Base-by-base conservation (phyloP, 2,329 filamentous ascomycete genomes). In the Trichoderma sp. region DNA sequence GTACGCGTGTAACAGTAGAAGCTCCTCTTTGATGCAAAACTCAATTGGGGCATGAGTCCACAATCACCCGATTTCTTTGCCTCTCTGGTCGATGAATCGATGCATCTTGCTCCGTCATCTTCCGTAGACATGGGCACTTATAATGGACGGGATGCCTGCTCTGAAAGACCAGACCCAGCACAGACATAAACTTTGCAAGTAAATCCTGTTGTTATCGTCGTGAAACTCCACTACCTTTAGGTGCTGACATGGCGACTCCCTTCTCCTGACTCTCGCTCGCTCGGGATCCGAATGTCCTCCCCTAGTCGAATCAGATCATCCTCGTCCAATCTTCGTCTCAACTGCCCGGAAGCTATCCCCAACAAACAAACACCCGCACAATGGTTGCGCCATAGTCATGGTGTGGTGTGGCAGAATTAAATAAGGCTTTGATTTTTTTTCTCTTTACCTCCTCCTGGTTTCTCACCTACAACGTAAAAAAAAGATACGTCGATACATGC, bases 111-210 rank as follows among this genome's bases (percentile, higher is more conserved):
- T 61, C 65, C 65, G 55, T 68, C n/a, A 59, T 68, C 17, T 26
- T 26, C 53, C 66, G 57, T 62, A 61, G 66, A 61, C 15, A 61
- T 69, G 65, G 65, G 53, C 65, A 68, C 34, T 47, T 68, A 68
- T 68, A 68, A 68, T 34, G 32, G 17, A 68, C 15, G 65, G 65
- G 26, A 26, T 68, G 55, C 65, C 65, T 47, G 34, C 65, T 15
- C 6, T 17, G 7, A 20, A 58, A 20, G 36, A 7, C 4, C 50
- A 47, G 36, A 7, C 23, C 50, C n/a, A 13, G 5, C 4, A 34
- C 36, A 15, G 36, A 39, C 36, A n/a, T 26, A 15, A 50, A 23
- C 17, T 28, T 39, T 58, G 32, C n/a, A 20, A 20, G 36, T 15
- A 15, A 26, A 5, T 36, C 17, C 6, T 28, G 20, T 28, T 32